Base-by-base conservation (phyloP, 2,329 filamentous ascomycete species). In the Hirsutella rhossiliensis region DNA sequence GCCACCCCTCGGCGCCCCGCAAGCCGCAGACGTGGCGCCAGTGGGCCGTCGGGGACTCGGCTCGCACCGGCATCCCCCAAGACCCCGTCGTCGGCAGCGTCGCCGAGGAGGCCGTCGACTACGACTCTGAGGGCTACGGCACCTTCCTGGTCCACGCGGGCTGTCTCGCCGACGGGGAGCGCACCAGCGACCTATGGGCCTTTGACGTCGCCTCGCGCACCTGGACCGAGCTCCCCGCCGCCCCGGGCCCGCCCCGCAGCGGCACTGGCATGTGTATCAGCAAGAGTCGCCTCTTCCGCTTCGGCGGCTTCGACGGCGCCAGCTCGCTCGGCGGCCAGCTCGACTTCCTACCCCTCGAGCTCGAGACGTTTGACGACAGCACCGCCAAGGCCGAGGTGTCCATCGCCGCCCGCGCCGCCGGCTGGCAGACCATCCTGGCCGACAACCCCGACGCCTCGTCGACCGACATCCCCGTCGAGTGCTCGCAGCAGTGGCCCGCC, bases 101-200 rank as follows among this genome's bases (percentile, higher is more conserved):
- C 38, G 75, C 77, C 6, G 73, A 71, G 50, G 62, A 63, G 27
- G 76, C 80, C 4, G 69, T 75, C 1, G 78, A 79, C 47, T 73
- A 80, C 52, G 76, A 78, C 52, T 67, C 67, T 3, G 69, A 77
- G 38, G 82, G 81, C 4, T 75, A 76, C 44, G 78, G 81, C 18
- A 84, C 77, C 0, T 67, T 94, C 39, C 82, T 85, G 56, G 59
- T 94, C 29, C 87, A 94, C 58, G 86, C 83, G 5, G 87, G 87
- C 4, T 84, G 80, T 54, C 72, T 84, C 0, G 72, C 75, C 6
- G 72, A 65, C 27, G 82, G 78, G 11, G 68, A 78, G 3, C 67
- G 84, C 3, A 67, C 68, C 34, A 66, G 69, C 11, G 87, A 94
- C 56, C 62, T 89, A 6, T 94, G 87, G 87, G 76, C 78, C 0